Base-by-base conservation (phyloP, 148 eudicot genomes). In the Nepenthes gracilis region DNA sequence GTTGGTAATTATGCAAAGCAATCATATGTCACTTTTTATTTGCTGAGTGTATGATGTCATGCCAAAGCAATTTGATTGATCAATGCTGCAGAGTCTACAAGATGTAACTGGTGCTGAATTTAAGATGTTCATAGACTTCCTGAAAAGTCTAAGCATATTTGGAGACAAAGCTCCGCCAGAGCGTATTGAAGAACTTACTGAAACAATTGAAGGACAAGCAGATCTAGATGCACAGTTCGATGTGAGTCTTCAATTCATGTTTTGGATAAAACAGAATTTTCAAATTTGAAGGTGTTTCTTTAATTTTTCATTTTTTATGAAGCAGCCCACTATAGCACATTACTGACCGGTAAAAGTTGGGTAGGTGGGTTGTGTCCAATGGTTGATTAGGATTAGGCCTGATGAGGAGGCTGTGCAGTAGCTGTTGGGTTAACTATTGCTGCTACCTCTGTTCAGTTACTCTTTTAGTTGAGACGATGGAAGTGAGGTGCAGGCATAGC, bases 21-120 rank as follows among this genome's bases (percentile, higher is more conserved):
- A 40, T 40, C 45, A 4, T 3, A 40, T 40, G 45, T 40, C 6
- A 40, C 4, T 8, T 40, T 40, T 40, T 8, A 3, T 40, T 8
- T 40, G 4, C 45, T 8, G 45, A 40, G 4, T 40, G 45, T 4
- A 3, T 40, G 45, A 49, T 49, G 53, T 49, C 3, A 10, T 10
- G 53, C 13, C 11, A n/a, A 49, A 0, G 53, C 53, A 49, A 49
- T 49, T 49, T 49, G 11, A 5, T n/a, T 58, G 49, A 11, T n/a
- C 68, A 37, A 33, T 68, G 23, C 73, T 80, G 80, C 86, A 93
- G 98, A 88, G 96, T 75, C 70, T 93, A 61, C 88, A 87, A 77
- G 98, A 93, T 70, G 98, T 93, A 62, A 93, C 90, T 14, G 96
- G 94, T 65, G 83, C 83, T 43, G 98, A 93, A 65, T 93, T 93